Base-by-base conservation (phyloP, 768 basidiomycete genomes). In the Lactifluus echinatus region DNA sequence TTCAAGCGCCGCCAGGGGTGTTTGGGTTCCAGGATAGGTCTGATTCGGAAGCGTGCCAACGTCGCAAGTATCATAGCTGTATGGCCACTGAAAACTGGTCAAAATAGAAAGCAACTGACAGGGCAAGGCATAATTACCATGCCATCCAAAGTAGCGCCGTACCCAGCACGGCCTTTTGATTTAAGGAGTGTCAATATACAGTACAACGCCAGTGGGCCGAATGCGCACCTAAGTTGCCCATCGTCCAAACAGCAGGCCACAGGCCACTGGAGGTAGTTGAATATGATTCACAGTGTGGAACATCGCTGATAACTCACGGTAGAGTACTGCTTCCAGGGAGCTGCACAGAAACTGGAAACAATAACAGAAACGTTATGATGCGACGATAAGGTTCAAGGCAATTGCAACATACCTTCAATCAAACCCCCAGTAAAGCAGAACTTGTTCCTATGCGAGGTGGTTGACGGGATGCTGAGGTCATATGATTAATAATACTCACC, bases 41-140 rank as follows among this genome's bases (percentile, higher is more conserved):
- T 96, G 94, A 68, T 93, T 93, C 11, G 69, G 51, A 23, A 67
- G 64, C 1, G 71, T 72, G 19, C 71, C 71, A 8, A 72, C 82
- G 67, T 98, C 94, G 64, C 95, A 96, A 11, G 78, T 72, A 63
- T 90, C 87, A 61, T 90, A 90, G 2, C 83, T 83, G 70, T 89
- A 90, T 0, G 88, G 89, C 88, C 86, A 87, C 84, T 85, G 28
- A 50, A 51, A 26, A 47, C 47, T 46, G 24, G 60, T 37, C 39
- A 31, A 50, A 46, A 21, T 55, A 24, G 62, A 44, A 51, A 51
- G 48, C 12, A 14, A 26, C 28, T 34, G 29, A 33, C 49, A 37
- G 21, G 23, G 23, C 50, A 34, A 53, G 47, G 49, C 45, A 53
- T 57, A 45, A 80, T 19, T 70, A 87, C 84, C 78, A 84, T 79